Evolutionary conservation across 2,329 filamentous ascomycete species (phyloP), one percentile per base, ranked within the genome.

Genomic region (Madurella mycetomatis): DNA sequence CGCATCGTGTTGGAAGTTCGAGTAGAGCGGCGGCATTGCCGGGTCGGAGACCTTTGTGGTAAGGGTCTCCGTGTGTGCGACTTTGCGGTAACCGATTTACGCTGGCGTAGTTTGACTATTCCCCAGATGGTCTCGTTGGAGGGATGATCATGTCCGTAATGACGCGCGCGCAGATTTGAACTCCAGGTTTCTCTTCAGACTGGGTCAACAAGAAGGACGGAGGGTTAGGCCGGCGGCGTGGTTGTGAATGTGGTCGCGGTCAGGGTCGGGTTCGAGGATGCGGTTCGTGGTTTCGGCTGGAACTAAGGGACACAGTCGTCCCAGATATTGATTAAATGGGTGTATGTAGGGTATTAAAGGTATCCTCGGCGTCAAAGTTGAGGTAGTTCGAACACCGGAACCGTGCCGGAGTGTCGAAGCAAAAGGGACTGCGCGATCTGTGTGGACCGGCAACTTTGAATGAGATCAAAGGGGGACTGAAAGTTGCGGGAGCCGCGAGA

Each of bases 1-100:
- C 58, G 83, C 71, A 60, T 75, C 72, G 60, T 73, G 69, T 60
- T 74, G 73, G 53, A 74, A 70, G 64, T 69, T 72, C 60, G 72
- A 71, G 67, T 77, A 79, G 62, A 70, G 69, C 56, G 67, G 64
- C 59, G 72, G 68, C 71, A 73, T 76, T 53, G 66, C 44, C 40
- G 41, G 41, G 41, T 34, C 40, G 40, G 12, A 25, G 25, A 31
- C 17, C 17, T 25, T 5, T 16, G 32, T 32, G 31, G 37, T 34
- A n/a, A 17, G 47, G 16, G 41, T 9, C 11, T 4, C 11, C 41
- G 17, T 47, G 47, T 46, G 39, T 44, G 40, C n/a, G 25, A 17
- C 47, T 49, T 44, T 25, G 9, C 5, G 15, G 4, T 32, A 11
- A 25, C 32, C 32, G 25, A 25, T 25, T 37, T 47, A 16, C 11